A percentile compares a stretch with the other conserved stretches of the same genome.
Conservation (phyloP, 1,284 basidiomycete species). For the Tylopilus sp. region DNA sequence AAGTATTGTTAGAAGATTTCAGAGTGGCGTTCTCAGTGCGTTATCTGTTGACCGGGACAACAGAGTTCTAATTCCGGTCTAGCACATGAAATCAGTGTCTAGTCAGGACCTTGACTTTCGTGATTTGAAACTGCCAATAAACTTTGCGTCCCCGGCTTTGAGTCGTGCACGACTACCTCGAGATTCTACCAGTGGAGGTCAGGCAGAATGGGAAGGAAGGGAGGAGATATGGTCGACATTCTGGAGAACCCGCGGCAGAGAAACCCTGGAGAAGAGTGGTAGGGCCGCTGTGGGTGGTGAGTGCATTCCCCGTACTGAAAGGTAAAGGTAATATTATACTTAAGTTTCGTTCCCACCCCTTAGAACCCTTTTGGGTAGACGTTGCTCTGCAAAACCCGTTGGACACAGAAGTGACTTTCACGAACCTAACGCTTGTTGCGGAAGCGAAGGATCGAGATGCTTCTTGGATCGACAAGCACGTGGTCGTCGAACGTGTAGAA, state of each 20-base stretch:
- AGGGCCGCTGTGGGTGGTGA: slow-evolving; percentile 64
- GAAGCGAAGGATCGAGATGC: slow-evolving; percentile 36
- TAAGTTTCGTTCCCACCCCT: neutral
- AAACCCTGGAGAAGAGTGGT: slow-evolving; percentile 48
- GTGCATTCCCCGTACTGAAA: slow-evolving; percentile 7
- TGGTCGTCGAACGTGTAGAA: slow-evolving; percentile 56
- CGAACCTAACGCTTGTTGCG: slow-evolving; percentile 55
- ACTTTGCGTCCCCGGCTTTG: slow-evolving; percentile 51
- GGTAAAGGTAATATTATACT: neutral
- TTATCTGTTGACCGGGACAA: neutral
- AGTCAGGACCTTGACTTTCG: slow-evolving; percentile 37
- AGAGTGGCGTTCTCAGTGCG: slow-evolving; percentile 68
- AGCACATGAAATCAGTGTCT: slow-evolving; percentile 65
- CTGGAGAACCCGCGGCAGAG: slow-evolving; percentile 52
- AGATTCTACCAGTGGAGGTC: slow-evolving; percentile 43
- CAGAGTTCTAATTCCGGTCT: slow-evolving; percentile 7
- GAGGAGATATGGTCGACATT: slow-evolving; percentile 63
- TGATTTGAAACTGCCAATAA: slow-evolving; percentile 55
- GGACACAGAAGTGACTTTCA: slow-evolving; percentile 62
- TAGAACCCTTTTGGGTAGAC: slow-evolving; percentile 77
- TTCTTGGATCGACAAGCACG: slow-evolving; percentile 37
- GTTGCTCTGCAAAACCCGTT: slow-evolving; percentile 65
- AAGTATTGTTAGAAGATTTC: slow-evolving; percentile 73
- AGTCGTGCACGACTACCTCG: slow-evolving; percentile 54
- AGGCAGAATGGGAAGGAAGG: slow-evolving; percentile 53